These are phyloP conservation scores for Gnomoniopsis smithogilvyi DNA, from an alignment of 2,329 filamentous ascomycete genomes.

Conservation along the genomic window DNA sequence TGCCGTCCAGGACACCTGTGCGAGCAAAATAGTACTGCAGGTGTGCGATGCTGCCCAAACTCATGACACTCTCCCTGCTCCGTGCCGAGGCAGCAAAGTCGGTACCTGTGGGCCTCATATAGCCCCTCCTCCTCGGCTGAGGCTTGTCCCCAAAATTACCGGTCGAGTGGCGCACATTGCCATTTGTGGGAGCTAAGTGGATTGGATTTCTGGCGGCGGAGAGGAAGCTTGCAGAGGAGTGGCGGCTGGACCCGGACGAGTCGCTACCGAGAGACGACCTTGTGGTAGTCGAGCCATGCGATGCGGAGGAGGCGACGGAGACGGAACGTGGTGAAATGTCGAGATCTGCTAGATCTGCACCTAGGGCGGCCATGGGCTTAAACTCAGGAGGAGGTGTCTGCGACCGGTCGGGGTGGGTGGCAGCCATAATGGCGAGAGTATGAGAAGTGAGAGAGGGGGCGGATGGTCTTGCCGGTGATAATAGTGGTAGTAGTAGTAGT, in stretches of 20 bases:
- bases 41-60: constrained; percentile 92
- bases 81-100: constrained; percentile 88
- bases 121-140: constrained; percentile 64
- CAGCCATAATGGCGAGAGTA: constrained; percentile 31
- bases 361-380: constrained; percentile 60
- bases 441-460: too few species aligned
- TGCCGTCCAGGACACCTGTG: constrained; percentile 89
- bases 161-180: constrained; percentile 41
- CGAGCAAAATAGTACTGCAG: constrained; percentile 97
- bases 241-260: constrained; percentile 49
- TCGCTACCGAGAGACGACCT: constrained; percentile 54
- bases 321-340: constrained; percentile 58
- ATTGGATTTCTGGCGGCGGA: constrained; percentile 43
- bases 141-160: constrained; percentile 35
- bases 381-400: constrained; percentile 64
- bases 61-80: constrained; percentile 92
- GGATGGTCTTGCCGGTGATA: background rate
- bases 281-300: constrained; percentile 49
- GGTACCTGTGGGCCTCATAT: constrained; percentile 82
- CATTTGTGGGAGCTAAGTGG: constrained; percentile 22
- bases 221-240: constrained; percentile 59
- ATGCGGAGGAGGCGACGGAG: constrained; percentile 60
- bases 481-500: background rate
- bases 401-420: constrained; percentile 38
- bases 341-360: constrained; percentile 42